These are phyloP conservation scores for Omphalotus guepiniiformis DNA, from an alignment of 768 basidiomycete genomes.

Conservation along the genomic window DNA sequence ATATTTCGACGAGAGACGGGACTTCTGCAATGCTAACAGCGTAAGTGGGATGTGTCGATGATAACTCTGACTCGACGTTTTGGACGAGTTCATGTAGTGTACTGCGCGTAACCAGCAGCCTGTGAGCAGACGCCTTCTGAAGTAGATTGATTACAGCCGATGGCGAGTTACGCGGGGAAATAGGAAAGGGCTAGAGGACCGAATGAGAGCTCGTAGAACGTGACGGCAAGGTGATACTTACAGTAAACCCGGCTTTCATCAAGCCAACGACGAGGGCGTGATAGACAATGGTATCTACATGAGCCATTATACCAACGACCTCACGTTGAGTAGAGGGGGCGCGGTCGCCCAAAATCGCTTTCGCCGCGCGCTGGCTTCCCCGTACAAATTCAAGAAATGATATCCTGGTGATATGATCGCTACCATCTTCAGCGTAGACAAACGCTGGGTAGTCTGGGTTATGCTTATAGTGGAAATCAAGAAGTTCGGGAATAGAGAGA, in stretches of 20 bases:
- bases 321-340: slow-evolving; percentile 17
- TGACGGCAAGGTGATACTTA: slow-evolving; percentile 19
- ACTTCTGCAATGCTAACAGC: slow-evolving; percentile 11
- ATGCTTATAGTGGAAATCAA: too few species aligned
- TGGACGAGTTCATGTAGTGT: slow-evolving; percentile 20
- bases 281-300: slow-evolving; percentile 24
- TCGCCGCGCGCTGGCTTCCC: slow-evolving; percentile 26
- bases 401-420: too few species aligned
- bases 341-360: slow-evolving; percentile 14
- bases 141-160: slow-evolving; percentile 30
- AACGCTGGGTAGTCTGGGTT: too few species aligned
- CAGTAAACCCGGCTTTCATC: slow-evolving; percentile 22
- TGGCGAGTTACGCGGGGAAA: slow-evolving; percentile 31
- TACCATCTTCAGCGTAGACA: too few species aligned
- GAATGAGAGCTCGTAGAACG: not conserved
- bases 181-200: slow-evolving; percentile 27
- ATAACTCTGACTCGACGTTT: slow-evolving; percentile 13
- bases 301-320: slow-evolving; percentile 30
- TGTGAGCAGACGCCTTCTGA: slow-evolving; percentile 24
- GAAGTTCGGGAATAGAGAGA: too few species aligned
- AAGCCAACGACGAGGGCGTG: slow-evolving; percentile 23
- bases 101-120: slow-evolving; percentile 24
- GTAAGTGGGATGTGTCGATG: slow-evolving; percentile 2
- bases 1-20: slow-evolving; percentile 16
- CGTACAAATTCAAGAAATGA: slow-evolving; percentile 23